Evolutionary conservation across 208 protist species (phyloP).

Genomic region (Crithidia mellificae): DNA sequence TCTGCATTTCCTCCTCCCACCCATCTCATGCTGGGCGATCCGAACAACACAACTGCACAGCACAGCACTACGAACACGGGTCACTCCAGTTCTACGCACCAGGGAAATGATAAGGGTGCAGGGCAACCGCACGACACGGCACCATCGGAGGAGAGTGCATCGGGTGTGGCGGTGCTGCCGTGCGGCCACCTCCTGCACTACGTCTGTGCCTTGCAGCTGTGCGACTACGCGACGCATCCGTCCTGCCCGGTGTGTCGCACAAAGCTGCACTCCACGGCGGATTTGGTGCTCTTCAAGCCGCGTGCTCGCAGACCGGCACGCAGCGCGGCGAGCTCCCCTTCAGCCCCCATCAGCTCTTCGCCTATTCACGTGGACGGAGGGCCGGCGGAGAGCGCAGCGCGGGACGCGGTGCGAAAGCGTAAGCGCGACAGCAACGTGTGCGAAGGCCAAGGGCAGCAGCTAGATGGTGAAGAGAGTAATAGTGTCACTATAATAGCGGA

Average conservation of each 20-base stretch:
- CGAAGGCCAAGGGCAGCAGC: neutral
- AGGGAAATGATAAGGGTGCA: too few species aligned
- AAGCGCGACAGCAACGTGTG: neutral
- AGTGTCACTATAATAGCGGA: slow-evolving; percentile 6
- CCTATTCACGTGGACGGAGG: too few species aligned
- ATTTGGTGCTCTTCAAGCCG: slow-evolving; percentile 60
- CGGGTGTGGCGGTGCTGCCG: slow-evolving; percentile 31
- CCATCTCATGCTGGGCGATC: neutral
- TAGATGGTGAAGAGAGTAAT: slow-evolving; percentile 10
- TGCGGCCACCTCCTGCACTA: slow-evolving; percentile 85
- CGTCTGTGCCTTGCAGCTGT: slow-evolving; percentile 68
- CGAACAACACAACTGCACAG: too few species aligned
- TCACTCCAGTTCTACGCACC: too few species aligned
- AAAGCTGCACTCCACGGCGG: slow-evolving; percentile 19
- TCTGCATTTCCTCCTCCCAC: neutral
- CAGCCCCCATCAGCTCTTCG: neutral
- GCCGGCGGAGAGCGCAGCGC: neutral
- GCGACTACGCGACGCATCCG: slow-evolving; percentile 41
- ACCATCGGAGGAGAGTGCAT: slow-evolving; percentile 21
- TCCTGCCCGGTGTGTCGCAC: slow-evolving; percentile 78
- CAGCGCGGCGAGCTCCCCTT: neutral
- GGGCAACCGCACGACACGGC: neutral
- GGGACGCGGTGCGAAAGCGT: neutral
- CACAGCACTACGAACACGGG: too few species aligned
- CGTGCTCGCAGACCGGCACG: slow-evolving; percentile 23